Percentiles rank a stretch among this genome's conserved stretches.
These are phyloP conservation scores for Penicillium verhagenii DNA, from an alignment of 495 filamentous ascomycete species.

Conservation along the genomic window DNA sequence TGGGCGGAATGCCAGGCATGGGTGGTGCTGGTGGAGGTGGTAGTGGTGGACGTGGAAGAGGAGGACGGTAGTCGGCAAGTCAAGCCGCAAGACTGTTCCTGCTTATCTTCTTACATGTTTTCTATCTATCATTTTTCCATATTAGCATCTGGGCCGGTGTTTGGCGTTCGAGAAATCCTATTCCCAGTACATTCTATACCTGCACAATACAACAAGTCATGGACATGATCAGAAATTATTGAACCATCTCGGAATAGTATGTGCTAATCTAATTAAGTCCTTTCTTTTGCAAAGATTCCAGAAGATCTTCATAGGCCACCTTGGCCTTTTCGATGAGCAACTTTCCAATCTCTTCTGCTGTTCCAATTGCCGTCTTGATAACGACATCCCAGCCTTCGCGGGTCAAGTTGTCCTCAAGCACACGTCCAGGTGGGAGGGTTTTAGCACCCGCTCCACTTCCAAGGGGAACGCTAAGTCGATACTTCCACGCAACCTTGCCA, in stretches of 20 bases:
- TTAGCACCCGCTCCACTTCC: not conserved
- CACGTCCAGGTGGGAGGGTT: constrained; percentile 27
- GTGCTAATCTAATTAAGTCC: constrained; percentile 15
- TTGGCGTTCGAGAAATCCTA: constrained; percentile 28
- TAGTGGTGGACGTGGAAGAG: constrained; percentile 35
- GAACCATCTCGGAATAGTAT: constrained; percentile 2
- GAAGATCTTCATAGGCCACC: constrained; percentile 9
- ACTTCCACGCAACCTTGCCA: constrained; percentile 74
- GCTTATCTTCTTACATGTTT: constrained; percentile 11
- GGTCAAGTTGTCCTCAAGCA: constrained; percentile 27
- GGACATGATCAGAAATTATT: constrained; percentile 5
- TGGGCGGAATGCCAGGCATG: constrained; percentile 1
- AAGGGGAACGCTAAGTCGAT: constrained; percentile 41
- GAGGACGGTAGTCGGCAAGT: constrained; percentile 34
- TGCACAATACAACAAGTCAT: constrained; percentile 13
- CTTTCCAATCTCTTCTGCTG: constrained; percentile 16
- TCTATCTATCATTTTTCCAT: constrained; percentile 12
- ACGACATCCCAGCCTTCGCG: constrained; percentile 16
- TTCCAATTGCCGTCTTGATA: constrained; percentile 17
- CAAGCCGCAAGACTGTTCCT: constrained; percentile 7
- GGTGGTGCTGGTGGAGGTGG: constrained; percentile 25
- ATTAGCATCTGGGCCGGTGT: constrained; percentile 33
- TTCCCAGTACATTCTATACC: constrained; percentile 13
- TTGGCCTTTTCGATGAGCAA: not conserved
- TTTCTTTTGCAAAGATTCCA: constrained; percentile 13